Percentiles rank a stretch among this genome's conserved stretches.
phyloP scores from a whole-genome alignment of 257 asterid species.

The Ocimum tenuiflorum region DNA sequence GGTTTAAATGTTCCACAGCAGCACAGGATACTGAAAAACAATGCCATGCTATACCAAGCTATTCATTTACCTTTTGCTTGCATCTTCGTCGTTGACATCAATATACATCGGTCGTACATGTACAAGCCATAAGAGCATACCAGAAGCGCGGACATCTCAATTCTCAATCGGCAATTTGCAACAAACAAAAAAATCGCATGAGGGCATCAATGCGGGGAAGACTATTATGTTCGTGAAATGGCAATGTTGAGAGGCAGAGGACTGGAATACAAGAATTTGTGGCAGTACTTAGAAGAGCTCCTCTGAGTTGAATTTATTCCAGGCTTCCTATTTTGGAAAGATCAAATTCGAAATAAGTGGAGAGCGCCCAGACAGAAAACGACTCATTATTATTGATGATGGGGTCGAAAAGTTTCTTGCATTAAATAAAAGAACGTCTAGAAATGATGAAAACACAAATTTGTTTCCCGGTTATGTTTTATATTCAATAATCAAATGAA shows the following conservation, averaged over 20 bases:
- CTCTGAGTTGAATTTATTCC: slow-evolving; percentile 99
- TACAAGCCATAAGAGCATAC: slow-evolving; percentile 31
- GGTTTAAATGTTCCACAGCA: slow-evolving; percentile 25
- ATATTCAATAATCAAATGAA: not conserved
- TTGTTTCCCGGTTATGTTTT: slow-evolving; percentile 1
- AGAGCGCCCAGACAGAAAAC: not conserved
- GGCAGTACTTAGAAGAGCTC: slow-evolving; percentile 73
- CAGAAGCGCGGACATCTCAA: slow-evolving; percentile 24
- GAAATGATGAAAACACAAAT: not conserved
- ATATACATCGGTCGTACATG: slow-evolving; percentile 42
- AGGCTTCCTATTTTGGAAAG: slow-evolving; percentile 63
- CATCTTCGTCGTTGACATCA: slow-evolving; percentile 30
- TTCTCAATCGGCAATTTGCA: slow-evolving; percentile 22
- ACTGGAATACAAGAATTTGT: slow-evolving; percentile 22
- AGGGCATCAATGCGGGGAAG: slow-evolving; percentile 18
- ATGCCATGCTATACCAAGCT: slow-evolving; percentile 40
- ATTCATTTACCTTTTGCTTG: slow-evolving; percentile 21
- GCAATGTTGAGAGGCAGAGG: slow-evolving; percentile 13
- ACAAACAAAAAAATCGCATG: slow-evolving; percentile 29
- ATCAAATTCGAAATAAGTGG: slow-evolving; percentile 21
- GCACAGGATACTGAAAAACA: slow-evolving; percentile 33
- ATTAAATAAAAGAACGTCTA: not conserved
- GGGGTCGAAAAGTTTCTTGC: not conserved
- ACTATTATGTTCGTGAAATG: slow-evolving; percentile 19
- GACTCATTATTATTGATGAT: not conserved